Percentiles rank a stretch among this genome's conserved stretches.
Conservation (phyloP, 1,139 yeast species). For the Blastobotrys persicus region DNA sequence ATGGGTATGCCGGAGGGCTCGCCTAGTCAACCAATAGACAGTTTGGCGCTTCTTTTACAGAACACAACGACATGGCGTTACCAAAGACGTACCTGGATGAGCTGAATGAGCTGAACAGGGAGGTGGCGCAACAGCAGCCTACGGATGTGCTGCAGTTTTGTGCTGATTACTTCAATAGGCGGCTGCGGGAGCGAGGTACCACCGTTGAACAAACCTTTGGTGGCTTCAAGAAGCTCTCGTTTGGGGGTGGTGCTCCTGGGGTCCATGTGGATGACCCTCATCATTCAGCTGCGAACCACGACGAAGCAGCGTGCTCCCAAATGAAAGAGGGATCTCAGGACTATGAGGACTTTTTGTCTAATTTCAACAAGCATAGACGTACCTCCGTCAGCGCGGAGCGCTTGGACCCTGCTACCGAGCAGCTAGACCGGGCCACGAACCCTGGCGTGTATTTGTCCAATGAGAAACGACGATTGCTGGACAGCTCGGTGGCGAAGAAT, state of each 20-base stretch:
- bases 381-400: constrained; percentile 81
- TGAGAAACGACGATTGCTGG: constrained; percentile 66
- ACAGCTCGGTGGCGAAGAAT: constrained; percentile 70
- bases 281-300: not conserved
- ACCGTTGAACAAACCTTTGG: constrained; percentile 2
- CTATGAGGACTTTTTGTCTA: constrained; percentile 20
- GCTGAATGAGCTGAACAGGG: constrained; percentile 61
- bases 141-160: constrained; percentile 70
- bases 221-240: constrained; percentile 16
- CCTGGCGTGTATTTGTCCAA: constrained; percentile 30
- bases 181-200: constrained; percentile 48
- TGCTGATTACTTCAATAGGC: constrained; percentile 63
- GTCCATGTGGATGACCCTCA: constrained; percentile 4
- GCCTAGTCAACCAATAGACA: no score
- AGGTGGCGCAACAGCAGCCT: constrained; percentile 61
- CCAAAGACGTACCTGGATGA: constrained; percentile 50
- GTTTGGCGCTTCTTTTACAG: no score
- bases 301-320: not conserved
- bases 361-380: constrained; percentile 76
- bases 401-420: constrained; percentile 26
- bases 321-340: not conserved
- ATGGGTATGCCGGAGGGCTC: not conserved
- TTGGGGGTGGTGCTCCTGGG: constrained; percentile 3
- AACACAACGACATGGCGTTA: constrained; percentile 20
- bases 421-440: constrained; percentile 7